A percentile compares a stretch with the other conserved stretches of the same genome.
These are phyloP conservation scores for Quercus cerris DNA, from an alignment of 306 rosid genomes.

Conservation along the genomic window DNA sequence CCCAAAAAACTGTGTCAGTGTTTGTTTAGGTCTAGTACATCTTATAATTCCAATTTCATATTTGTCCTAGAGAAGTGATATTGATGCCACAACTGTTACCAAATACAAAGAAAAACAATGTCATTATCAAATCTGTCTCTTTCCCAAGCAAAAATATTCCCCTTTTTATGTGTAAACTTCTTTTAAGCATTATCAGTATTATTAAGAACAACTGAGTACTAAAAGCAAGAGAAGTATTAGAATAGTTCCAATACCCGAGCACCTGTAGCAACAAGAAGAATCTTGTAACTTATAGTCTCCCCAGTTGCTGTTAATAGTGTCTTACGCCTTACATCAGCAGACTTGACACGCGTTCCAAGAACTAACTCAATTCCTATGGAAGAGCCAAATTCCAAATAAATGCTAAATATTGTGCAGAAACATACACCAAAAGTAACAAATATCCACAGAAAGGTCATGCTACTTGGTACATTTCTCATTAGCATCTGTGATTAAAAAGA, in stretches of 20 bases:
- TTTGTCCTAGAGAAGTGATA: not conserved
- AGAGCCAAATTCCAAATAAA: constrained; percentile 12
- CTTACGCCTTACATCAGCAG: constrained; percentile 91
- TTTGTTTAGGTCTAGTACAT: not conserved
- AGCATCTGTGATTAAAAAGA: not conserved
- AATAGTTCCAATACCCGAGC: constrained; percentile 89
- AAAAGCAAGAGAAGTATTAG: constrained; percentile 9
- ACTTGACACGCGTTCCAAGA: constrained; percentile 91
- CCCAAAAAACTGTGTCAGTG: not conserved
- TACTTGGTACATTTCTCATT: not conserved
- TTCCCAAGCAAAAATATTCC: not conserved
- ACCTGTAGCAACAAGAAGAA: constrained; percentile 95
- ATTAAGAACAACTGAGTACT: constrained; percentile 7
- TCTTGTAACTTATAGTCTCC: constrained; percentile 94
- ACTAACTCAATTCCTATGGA: constrained; percentile 80
- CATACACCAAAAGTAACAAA: not conserved
- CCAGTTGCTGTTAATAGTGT: constrained; percentile 83
- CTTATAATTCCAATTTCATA: not conserved
- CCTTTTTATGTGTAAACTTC: not conserved
- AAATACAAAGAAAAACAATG: not conserved
- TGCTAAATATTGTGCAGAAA: constrained; percentile 14
- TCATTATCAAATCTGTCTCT: not conserved
- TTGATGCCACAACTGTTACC: not conserved
- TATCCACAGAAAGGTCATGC: constrained; percentile 4
- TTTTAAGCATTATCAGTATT: not conserved